Conservation (phyloP, 306 rosid genomes). For the Abrus precatorius region DNA sequence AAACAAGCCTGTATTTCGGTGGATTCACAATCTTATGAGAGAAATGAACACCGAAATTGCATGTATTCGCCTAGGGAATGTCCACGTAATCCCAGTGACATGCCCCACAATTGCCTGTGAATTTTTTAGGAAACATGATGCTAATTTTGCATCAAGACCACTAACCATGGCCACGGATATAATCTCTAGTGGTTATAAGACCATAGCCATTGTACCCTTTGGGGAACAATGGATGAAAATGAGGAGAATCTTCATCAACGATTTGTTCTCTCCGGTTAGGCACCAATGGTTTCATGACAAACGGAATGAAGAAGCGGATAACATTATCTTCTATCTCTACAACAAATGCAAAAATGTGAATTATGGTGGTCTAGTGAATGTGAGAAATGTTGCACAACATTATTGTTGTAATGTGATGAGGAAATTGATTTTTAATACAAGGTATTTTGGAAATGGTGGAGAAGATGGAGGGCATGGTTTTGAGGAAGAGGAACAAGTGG, state of each 20-base stretch:
- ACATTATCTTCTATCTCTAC: slow-evolving; percentile 41
- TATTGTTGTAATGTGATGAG: slow-evolving; percentile 47
- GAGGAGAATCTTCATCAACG: slow-evolving; percentile 23
- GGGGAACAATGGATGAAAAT: slow-evolving; percentile 44
- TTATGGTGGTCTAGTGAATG: slow-evolving; percentile 4
- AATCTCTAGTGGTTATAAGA: slow-evolving; percentile 22
- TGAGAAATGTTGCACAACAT: slow-evolving; percentile 41
- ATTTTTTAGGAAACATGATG: slow-evolving; percentile 39
- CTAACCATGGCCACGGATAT: slow-evolving; percentile 8
- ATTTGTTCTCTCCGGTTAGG: background rate
- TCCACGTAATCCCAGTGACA: slow-evolving; percentile 4
- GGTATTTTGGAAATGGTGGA: background rate
- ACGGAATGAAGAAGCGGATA: slow-evolving; percentile 47
- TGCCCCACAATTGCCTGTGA: background rate
- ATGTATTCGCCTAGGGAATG: slow-evolving; percentile 20
- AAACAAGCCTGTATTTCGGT: slow-evolving; percentile 31
- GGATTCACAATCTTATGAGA: slow-evolving; percentile 14
- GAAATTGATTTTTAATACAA: slow-evolving; percentile 42
- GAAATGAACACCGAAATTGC: slow-evolving; percentile 6
- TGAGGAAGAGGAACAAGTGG: slow-evolving; percentile 50
- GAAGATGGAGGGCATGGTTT: slow-evolving; percentile 36
- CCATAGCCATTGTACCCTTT: background rate
- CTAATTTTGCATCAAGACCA: slow-evolving; percentile 46
- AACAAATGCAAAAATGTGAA: background rate
- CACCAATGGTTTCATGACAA: slow-evolving; percentile 29